Conservation (phyloP, 2,329 filamentous ascomycete genomes). For the Fusarium torulosum region DNA sequence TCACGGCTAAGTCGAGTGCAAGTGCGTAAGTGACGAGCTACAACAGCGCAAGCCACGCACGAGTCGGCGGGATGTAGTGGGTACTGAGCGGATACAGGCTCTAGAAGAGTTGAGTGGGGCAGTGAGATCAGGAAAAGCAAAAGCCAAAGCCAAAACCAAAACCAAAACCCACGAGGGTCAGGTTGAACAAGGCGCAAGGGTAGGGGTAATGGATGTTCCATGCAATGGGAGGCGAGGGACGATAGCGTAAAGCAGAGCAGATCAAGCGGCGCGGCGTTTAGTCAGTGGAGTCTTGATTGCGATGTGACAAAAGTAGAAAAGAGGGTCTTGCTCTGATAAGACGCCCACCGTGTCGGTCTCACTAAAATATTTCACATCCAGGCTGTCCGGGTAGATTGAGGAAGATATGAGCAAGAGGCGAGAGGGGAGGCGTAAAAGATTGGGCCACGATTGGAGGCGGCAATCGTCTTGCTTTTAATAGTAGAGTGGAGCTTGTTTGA, state of each 20-base stretch:
- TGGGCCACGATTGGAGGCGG: slow-evolving; percentile 35
- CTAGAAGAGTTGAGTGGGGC: slow-evolving; percentile 41
- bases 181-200: slow-evolving; percentile 21
- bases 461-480: slow-evolving; percentile 33
- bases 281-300: slow-evolving; percentile 46
- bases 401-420: slow-evolving; percentile 16
- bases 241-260: slow-evolving; percentile 41
- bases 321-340: slow-evolving; percentile 49
- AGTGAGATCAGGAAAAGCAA: slow-evolving; percentile 42
- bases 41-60: slow-evolving; percentile 40
- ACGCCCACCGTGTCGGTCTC: slow-evolving; percentile 40
- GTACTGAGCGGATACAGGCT: slow-evolving; percentile 35
- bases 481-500: slow-evolving; percentile 30
- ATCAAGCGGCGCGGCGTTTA: slow-evolving; percentile 43
- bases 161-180: slow-evolving; percentile 28
- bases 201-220: slow-evolving; percentile 30
- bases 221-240: slow-evolving; percentile 40
- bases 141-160: slow-evolving; percentile 14
- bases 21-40: slow-evolving; percentile 40
- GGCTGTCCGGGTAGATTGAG: slow-evolving; percentile 24
- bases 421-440: slow-evolving; percentile 16
- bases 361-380: slow-evolving; percentile 25
- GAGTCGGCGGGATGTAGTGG: slow-evolving; percentile 42
- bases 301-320: slow-evolving; percentile 47
- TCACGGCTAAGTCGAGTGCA: slow-evolving; percentile 35